Base-by-base conservation (phyloP, 106 monocot species). In the Dactylorhiza incarnata region DNA sequence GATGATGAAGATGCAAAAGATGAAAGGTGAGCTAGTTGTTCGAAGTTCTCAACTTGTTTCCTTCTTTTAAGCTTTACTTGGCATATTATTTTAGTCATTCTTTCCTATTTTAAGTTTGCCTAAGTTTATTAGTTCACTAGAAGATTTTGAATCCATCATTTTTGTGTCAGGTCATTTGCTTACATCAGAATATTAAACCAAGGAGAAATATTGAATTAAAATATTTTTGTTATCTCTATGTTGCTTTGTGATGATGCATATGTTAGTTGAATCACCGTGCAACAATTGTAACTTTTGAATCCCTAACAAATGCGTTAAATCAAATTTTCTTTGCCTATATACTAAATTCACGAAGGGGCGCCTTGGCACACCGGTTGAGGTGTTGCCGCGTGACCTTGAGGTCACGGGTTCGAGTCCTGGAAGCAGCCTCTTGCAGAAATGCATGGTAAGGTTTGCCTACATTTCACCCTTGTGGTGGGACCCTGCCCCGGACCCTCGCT, bases 1-100 rank as follows among this genome's bases (percentile, higher is more conserved):
- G 84, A 52, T 9, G 81, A 82, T 51, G 87, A 85, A 72, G 80
- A 77, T 45, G 76, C 23, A 20, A 86, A 87, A 81, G 56, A 81
- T 83, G 80, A 75, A 56, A 84, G 78, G 89, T 86, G 47, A 15
- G 72, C 76, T 43, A 23, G 20, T 73, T 79, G 9, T 49, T 10
- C 3, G 23, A 24, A 62, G 9, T 22, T 44, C 2, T 23, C 9
- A 4, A 10, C 12, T 12, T 48, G 3, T 48, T 14, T 25, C n/a
- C 23, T 51, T 73, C 15, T 15, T 73, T 7, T 52, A 24, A 73
- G 12, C 0, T 25, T 49, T 50, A 73, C 51, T 25, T 22, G 22
- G 5, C 12, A 65, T n/a, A 8, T 73, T 25, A 25, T 19, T 6
- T n/a, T 14, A 72, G 22, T 49, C 14, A 23, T 47, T 25, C n/a